A percentile compares a stretch with the other conserved stretches of the same genome.
Conservation (phyloP, 1,284 basidiomycete species). For the Ustilago xerochloae region DNA sequence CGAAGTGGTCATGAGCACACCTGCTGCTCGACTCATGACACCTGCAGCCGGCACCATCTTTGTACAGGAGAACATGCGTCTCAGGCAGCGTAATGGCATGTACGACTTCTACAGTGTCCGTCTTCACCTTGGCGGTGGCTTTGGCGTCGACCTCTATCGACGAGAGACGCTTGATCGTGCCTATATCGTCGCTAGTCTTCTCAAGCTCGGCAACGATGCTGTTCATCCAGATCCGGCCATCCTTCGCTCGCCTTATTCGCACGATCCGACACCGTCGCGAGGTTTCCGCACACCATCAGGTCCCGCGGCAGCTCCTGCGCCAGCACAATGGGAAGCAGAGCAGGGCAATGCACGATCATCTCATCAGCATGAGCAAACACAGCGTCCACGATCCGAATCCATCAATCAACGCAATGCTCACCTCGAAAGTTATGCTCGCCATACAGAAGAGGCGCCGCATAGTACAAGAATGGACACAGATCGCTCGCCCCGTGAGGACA, state of each 20-base stretch:
- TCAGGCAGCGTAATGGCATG: constrained; percentile 49
- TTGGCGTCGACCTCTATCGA: constrained; percentile 55
- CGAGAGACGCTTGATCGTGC: constrained; percentile 54
- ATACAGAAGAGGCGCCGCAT: background rate
- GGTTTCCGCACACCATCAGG: constrained; percentile 35
- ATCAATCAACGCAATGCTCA: constrained; percentile 10
- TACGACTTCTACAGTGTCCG: constrained; percentile 55
- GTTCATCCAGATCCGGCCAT: constrained; percentile 45
- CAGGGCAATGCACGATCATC: background rate
- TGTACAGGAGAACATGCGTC: constrained; percentile 53
- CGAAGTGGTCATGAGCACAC: constrained; percentile 42
- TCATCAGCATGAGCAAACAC: constrained; percentile 1
- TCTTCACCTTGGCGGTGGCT: constrained; percentile 55
- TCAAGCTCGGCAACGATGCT: constrained; percentile 56
- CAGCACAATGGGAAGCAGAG: constrained; percentile 7
- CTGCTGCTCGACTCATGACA: constrained; percentile 39
- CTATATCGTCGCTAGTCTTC: constrained; percentile 56
- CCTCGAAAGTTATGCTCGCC: constrained; percentile 13
- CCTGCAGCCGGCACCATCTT: constrained; percentile 58
- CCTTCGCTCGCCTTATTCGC: constrained; percentile 37
- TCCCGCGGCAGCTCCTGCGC: constrained; percentile 3
- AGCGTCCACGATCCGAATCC: constrained; percentile 16
- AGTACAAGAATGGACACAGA: background rate
- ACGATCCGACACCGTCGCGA: constrained; percentile 17
- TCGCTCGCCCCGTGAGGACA: background rate